Evolutionary conservation across 345 rosid genomes (phyloP), one percentile per base, ranked within the genome.

Genomic region (Rhodomyrtus tomentosa): DNA sequence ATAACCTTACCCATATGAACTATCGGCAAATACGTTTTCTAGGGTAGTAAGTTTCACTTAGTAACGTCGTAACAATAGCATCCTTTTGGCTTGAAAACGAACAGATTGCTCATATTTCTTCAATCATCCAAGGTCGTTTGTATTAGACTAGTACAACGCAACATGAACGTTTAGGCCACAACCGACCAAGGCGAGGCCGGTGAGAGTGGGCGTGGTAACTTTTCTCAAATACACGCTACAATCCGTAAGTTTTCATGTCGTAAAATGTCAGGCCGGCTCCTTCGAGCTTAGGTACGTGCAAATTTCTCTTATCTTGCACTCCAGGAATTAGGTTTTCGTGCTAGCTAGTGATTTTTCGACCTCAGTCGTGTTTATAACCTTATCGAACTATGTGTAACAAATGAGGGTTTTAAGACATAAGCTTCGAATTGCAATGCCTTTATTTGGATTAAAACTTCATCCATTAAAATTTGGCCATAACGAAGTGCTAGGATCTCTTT

Each of bases 121-220:
- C 2, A 7, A 62, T 62, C 13, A 2, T 32, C 12, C 18, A 18
- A 68, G 45, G 36, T 18, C 0, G 0, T 18, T 68, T 68, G 20
- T 18, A 16, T 68, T 10, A 36, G 10, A 68, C 0, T 2, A 4
- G 1, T 68, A 68, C 10, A 10, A 10, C 7, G 0, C 9, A 21
- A 59, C 1, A 36, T 68, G 24, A 32, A 68, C 1, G 4, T 18
- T 68, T 36, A 18, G 1, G 11, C 21, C 16, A 18, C 0, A 4
- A 0, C 45, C 3, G 0, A 32, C 14, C 7, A 68, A 36, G 25
- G 13, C 2, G 1, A 18, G 45, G 13, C 6, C 4, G 22, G 25
- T 2, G 45, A 68, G 12, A 13, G 7, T 68, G 3, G 13, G 6
- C 3, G 0, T 0, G 0, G 5, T 18, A 32, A 36, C 45, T 4